Base-by-base conservation (phyloP, 371 early-diverging fungal genomes). In the Coelomomyces lativittatus region DNA sequence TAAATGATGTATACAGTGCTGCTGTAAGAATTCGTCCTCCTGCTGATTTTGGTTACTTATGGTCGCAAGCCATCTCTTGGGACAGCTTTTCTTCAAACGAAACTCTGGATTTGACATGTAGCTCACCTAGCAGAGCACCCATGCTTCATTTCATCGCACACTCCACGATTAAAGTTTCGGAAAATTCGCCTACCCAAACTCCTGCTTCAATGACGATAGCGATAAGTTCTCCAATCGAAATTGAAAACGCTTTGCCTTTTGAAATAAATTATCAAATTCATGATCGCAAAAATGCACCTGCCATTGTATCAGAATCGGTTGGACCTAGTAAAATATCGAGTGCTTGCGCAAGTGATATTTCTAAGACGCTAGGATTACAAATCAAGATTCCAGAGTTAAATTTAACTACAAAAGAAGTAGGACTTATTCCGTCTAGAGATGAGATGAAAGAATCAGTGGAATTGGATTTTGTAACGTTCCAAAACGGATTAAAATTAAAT, bases 241-340 rank as follows among this genome's bases (percentile, higher is more conserved):
- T 97, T 28, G 95, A 97, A 63, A 97, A 97, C 54, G 60, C 91
- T 32, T 61, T 97, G 34, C 97, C 97, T 0, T 89, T 81, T 57
- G 79, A 85, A 50, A 63, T 89, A 54, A 75, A 78, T 30, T 87
- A 84, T 54, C 58, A 48, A 2, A 66, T 91, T 81, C 52, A 72
- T 72, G 1, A 57, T 64, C 3, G 63, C 68, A 5, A 67, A 73
- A 51, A 64, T 67, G 51, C 73, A 67, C 56, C 66, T 64, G 17
- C 80, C 80, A 10, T 64, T 60, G 32, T 55, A 91, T 45, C 56
- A 71, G 5, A 76, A 80, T 39, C 39, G 17, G 14, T 41, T 4
- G 43, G 17, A 11, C 6, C 43, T 40, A 90, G 89, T 12, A 80
- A 70, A 0, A 53, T 78, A 0, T 79, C 81, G 14, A 79, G 88